These are phyloP conservation scores for Ephemerocybe angulata DNA, from an alignment of 768 basidiomycete species.

Conservation along the genomic window DNA sequence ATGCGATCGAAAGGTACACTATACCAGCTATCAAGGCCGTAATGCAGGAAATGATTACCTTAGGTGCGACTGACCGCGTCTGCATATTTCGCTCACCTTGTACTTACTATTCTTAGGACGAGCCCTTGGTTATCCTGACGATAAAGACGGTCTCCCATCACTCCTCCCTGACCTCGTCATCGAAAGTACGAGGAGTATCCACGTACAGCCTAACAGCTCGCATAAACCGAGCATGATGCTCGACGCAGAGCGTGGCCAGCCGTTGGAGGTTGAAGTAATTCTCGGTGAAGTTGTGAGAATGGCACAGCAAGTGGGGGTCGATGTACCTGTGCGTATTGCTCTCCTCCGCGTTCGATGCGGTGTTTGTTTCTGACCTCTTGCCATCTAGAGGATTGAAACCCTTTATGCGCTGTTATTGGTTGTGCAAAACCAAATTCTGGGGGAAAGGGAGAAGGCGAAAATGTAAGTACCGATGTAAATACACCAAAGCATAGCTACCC, in stretches of 20 bases:
- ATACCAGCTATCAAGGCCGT: slow-evolving; percentile 35
- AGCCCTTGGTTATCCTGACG: slow-evolving; percentile 46
- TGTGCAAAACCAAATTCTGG: slow-evolving; percentile 59
- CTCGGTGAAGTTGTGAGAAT: slow-evolving; percentile 58
- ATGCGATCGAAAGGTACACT: slow-evolving; percentile 29
- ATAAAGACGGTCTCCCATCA: slow-evolving; percentile 44
- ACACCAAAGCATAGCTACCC: no score
- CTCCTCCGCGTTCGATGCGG: neutral
- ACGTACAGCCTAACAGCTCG: slow-evolving; percentile 39
- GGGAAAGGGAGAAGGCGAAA: no score
- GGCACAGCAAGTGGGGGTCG: slow-evolving; percentile 41
- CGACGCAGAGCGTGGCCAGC: slow-evolving; percentile 48
- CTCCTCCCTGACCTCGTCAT: slow-evolving; percentile 37
- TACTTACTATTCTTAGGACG: slow-evolving; percentile 24
- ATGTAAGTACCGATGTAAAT: no score
- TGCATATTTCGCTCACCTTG: neutral
- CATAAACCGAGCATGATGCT: slow-evolving; percentile 63
- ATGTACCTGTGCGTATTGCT: slow-evolving; percentile 46
- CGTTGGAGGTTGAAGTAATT: slow-evolving; percentile 67
- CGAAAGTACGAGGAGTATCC: slow-evolving; percentile 33
- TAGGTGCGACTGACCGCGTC: no score
- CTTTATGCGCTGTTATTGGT: slow-evolving; percentile 56
- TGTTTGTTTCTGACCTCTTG: neutral
- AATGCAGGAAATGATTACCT: slow-evolving; percentile 35
- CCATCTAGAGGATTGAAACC: slow-evolving; percentile 52